Evolutionary conservation across 2,329 filamentous ascomycete species (phyloP).

Genomic region (Didymella pinodella): DNA sequence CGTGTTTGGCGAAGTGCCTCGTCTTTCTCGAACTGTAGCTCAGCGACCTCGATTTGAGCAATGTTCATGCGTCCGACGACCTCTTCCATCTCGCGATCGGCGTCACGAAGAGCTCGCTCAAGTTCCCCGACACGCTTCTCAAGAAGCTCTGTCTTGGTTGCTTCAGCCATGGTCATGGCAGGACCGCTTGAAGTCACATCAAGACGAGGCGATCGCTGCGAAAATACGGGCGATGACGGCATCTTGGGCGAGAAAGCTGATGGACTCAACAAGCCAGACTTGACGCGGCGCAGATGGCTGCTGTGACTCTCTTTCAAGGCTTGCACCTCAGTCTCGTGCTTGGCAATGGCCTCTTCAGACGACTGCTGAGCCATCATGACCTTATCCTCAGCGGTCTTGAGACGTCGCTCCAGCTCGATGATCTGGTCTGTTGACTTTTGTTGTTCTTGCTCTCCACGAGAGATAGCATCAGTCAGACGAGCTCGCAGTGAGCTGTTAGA

Average conservation of each 20-base stretch:
- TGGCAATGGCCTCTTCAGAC: conserved; percentile 82
- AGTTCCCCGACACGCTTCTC: conserved; percentile 83
- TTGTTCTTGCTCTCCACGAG: conserved; percentile 84
- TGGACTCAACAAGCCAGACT: conserved; percentile 59
- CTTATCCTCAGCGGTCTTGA: conserved; percentile 83
- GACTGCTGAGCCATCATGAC: conserved; percentile 82
- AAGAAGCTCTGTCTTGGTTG: conserved; percentile 75
- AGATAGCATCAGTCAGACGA: conserved; percentile 79
- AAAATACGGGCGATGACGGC: conserved; percentile 69
- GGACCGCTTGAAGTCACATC: conserved; percentile 68
- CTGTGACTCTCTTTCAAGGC: conserved; percentile 79
- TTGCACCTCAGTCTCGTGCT: conserved; percentile 85
- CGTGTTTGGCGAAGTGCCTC: conserved; percentile 76
- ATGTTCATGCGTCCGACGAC: conserved; percentile 83
- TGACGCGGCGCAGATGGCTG: conserved; percentile 77
- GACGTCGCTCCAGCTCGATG: conserved; percentile 79
- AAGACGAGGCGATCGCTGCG: conserved; percentile 65
- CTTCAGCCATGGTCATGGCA: conserved; percentile 69
- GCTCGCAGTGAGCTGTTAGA: conserved; percentile 77
- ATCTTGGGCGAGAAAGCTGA: conserved; percentile 64
- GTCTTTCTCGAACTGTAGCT: conserved; percentile 78
- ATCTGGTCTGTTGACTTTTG: conserved; percentile 82
- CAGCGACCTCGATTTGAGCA: conserved; percentile 82
- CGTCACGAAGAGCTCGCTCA: conserved; percentile 78
- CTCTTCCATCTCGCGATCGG: conserved; percentile 83